Evolutionary conservation across 495 filamentous ascomycete genomes (phyloP), one percentile per base, ranked within the genome.

Genomic region (Aspergillus baeticus): DNA sequence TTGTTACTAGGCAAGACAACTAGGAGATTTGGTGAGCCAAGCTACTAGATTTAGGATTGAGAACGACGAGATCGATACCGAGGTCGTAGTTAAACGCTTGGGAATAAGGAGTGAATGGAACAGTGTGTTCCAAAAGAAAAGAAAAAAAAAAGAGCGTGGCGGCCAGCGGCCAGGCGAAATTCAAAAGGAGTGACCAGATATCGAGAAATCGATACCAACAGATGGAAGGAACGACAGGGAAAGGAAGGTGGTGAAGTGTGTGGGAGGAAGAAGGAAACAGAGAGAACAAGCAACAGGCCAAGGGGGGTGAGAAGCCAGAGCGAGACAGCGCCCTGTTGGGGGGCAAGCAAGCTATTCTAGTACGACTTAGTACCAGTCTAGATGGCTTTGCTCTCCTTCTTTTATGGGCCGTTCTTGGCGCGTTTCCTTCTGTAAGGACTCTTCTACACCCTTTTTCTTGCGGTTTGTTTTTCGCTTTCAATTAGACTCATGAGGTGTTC

Each of bases 101-200:
- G 42, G 23, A n/a, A n/a, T 35, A 75, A 70, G 23, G 73, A 76
- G 59, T 70, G 73, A 67, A 68, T 56, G 51, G 65, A 57, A 57
- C 52, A 46, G 52, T 18, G 23, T 38, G 49, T 54, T 64, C 61
- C 65, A 47, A 44, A n/a, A n/a, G n/a, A n/a, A n/a, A n/a, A n/a
- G n/a, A n/a, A n/a, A n/a, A n/a, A n/a, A n/a, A n/a, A 33, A 67
- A 71, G 67, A 45, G 68, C 74, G 57, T 62, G 71, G 63, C 60
- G 63, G 68, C 63, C 64, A 64, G 59, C 50, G 62, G 63, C 62
- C 63, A 60, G 51, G 44, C 36, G 35, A 2, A 38, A 59, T 51
- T 54, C 31, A 22, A 41, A 66, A 63, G 33, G 68, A 65, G 54
- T 54, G 65, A 62, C 58, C 45, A 51, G 26, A 39, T 47, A 54